phyloP scores from a whole-genome alignment of 2,329 filamentous ascomycete species.

The Massarina eburnea region DNA sequence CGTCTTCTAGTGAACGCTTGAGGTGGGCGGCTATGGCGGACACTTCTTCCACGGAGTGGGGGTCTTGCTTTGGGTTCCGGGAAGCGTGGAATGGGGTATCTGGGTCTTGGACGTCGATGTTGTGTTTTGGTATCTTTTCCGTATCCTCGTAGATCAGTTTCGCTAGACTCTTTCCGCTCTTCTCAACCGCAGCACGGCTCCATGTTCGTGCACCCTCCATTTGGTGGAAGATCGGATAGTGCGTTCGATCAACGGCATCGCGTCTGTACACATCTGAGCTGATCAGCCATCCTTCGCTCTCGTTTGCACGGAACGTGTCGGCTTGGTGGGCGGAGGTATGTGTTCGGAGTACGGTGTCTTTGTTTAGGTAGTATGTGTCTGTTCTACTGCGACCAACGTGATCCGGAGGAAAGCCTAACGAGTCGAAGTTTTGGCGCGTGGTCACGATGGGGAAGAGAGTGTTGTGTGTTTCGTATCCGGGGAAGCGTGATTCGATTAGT shows the following conservation, averaged over 20 bases:
- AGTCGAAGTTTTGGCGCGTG: constrained; percentile 92
- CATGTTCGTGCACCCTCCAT: constrained; percentile 95
- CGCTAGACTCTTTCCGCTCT: constrained; percentile 50
- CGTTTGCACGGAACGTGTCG: constrained; percentile 72
- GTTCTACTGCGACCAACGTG: constrained; percentile 85
- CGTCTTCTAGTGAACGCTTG: constrained; percentile 83
- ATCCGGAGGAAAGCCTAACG: constrained; percentile 84
- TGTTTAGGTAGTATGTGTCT: constrained; percentile 95
- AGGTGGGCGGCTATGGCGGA: constrained; percentile 82
- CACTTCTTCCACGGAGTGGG: constrained; percentile 74
- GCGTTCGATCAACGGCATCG: constrained; percentile 90
- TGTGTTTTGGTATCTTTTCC: constrained; percentile 69
- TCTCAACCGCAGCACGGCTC: constrained; percentile 66
- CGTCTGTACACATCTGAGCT: constrained; percentile 93
- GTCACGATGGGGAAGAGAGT: constrained; percentile 76
- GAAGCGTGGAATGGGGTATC: constrained; percentile 76
- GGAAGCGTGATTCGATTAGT: constrained; percentile 89
- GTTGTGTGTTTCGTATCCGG: constrained; percentile 75
- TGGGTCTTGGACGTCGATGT: constrained; percentile 78
- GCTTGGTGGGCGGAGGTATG: constrained; percentile 95
- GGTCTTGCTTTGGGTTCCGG: constrained; percentile 79
- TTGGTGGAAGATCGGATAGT: constrained; percentile 97
- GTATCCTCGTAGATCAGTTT: constrained; percentile 71
- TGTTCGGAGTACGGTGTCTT: constrained; percentile 79
- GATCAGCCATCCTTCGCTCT: constrained; percentile 81